phyloP scores from a whole-genome alignment of 352 stramenopile species.

The Blastocystis sp. region DNA sequence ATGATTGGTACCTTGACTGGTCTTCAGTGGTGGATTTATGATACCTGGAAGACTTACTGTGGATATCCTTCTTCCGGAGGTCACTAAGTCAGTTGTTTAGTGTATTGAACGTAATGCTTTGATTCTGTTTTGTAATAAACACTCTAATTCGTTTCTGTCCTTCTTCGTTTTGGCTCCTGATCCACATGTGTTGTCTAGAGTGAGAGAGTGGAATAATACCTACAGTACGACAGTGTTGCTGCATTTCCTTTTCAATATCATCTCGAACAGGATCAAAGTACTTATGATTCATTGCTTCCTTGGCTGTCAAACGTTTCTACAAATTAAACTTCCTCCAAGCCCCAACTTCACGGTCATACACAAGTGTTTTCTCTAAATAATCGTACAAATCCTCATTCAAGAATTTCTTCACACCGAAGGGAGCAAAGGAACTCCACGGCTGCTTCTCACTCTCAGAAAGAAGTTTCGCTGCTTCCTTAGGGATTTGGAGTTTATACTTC shows the following conservation, averaged over 20 bases:
- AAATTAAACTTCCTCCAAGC: not conserved
- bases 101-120: not conserved
- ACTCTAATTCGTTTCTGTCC: not conserved
- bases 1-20: conserved; percentile 92
- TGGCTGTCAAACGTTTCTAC: conserved; percentile 93
- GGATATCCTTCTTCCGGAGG: conserved; percentile 85
- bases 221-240: not conserved
- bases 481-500: conserved; percentile 95
- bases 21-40: conserved; percentile 94
- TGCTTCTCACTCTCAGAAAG: conserved; percentile 93
- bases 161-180: not conserved
- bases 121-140: not conserved
- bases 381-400: conserved; percentile 90
- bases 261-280: conserved; percentile 91
- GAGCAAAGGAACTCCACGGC: conserved; percentile 97
- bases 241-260: conserved; percentile 54
- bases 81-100: conserved; percentile 51
- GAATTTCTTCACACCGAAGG: conserved; percentile 92
- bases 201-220: no score
- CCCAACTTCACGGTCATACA: conserved; percentile 72
- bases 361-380: conserved; percentile 83
- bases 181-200: not conserved
- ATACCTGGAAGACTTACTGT: conserved; percentile 87
- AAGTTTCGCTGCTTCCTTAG: conserved; percentile 95
- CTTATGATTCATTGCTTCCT: conserved; percentile 93